These are phyloP conservation scores for Rubia yunnanensis DNA, from an alignment of 257 asterid species.

Conservation along the genomic window DNA sequence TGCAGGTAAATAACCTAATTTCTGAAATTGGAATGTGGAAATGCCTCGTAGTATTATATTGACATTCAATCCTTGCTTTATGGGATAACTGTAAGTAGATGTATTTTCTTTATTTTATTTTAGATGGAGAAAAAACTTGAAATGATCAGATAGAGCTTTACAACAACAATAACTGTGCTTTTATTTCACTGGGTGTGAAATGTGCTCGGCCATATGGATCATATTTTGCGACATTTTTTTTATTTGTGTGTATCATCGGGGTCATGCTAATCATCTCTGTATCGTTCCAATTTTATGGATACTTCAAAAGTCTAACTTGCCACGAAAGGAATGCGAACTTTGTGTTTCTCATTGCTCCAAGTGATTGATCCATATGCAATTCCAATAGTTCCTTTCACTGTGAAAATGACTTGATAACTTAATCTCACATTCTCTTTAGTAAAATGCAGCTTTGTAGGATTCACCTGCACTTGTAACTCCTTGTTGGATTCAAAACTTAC, in stretches of 20 bases:
- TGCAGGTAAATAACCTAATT: neutral
- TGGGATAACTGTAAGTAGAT: neutral
- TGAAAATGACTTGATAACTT: constrained; percentile 45
- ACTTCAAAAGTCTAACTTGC: neutral
- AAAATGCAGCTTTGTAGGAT: constrained; percentile 49
- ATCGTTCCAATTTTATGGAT: too few relatives aligned
- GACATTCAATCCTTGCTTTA: neutral
- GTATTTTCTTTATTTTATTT: neutral
- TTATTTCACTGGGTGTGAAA: too few relatives aligned
- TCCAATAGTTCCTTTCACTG: neutral
- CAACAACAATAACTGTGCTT: too few relatives aligned
- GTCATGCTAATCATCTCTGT: too few relatives aligned
- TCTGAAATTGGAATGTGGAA: too few relatives aligned
- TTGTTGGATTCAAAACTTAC: constrained; percentile 26
- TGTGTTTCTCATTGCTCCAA: constrained; percentile 51
- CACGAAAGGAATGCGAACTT: constrained; percentile 61
- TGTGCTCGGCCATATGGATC: too few relatives aligned
- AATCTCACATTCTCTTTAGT: constrained; percentile 33
- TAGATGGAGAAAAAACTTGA: neutral
- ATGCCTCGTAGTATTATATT: neutral
- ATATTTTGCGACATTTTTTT: too few relatives aligned
- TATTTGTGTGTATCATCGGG: too few relatives aligned
- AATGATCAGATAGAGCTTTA: neutral
- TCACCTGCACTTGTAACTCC: constrained; percentile 41
- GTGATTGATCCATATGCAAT: constrained; percentile 67